phyloP scores from a whole-genome alignment of 352 stramenopile species.

The Thalassiosira allenii region DNA sequence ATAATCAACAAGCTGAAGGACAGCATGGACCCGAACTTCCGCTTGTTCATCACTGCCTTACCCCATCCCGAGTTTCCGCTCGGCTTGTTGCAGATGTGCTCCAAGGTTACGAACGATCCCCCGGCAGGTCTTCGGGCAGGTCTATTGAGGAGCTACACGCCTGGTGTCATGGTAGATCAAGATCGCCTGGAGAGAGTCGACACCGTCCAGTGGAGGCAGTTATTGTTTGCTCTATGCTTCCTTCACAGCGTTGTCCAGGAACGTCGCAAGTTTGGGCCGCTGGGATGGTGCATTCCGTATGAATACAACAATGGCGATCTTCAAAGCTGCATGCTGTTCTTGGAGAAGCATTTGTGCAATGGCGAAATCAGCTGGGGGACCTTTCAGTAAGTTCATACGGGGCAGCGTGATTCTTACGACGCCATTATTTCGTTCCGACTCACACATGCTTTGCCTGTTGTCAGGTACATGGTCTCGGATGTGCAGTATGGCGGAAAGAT shows the following conservation, averaged over 20 bases:
- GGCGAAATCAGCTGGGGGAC: constrained; percentile 97
- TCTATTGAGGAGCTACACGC: constrained; percentile 94
- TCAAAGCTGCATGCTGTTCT: constrained; percentile 96
- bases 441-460: not conserved
- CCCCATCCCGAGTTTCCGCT: constrained; percentile 97
- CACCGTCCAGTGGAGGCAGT: constrained; percentile 94
- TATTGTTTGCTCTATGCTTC: constrained; percentile 98
- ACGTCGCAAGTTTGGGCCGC: constrained; percentile 97
- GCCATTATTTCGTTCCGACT: no score
- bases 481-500: constrained; percentile 99
- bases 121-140: constrained; percentile 94
- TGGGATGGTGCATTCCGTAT: constrained; percentile 99
- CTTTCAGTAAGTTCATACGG: constrained; percentile 86
- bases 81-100: constrained; percentile 98
- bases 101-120: constrained; percentile 98
- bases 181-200: constrained; percentile 97
- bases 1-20: constrained; percentile 95
- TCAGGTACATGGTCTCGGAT: constrained; percentile 96
- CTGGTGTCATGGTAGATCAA: constrained; percentile 97
- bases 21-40: constrained; percentile 95
- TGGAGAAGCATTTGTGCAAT: constrained; percentile 99
- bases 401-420: no score
- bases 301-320: constrained; percentile 99
- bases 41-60: constrained; percentile 97
- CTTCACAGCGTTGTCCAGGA: constrained; percentile 98